These are phyloP conservation scores for Plenodomus lindquistii DNA, from an alignment of 2,329 filamentous ascomycete genomes.

Conservation along the genomic window DNA sequence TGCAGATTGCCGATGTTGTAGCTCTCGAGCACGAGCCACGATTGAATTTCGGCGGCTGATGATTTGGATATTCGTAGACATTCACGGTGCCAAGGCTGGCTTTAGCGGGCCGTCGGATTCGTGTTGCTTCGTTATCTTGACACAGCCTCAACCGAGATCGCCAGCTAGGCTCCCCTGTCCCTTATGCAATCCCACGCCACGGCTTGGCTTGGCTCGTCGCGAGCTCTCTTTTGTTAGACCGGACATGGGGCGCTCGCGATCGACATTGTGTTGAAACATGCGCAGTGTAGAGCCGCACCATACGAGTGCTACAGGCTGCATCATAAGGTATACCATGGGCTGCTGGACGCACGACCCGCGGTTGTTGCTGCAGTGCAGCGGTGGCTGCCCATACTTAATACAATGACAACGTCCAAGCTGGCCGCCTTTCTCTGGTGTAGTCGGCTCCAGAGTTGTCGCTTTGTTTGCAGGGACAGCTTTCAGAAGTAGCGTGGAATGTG, in stretches of 20 bases:
- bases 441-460: not conserved
- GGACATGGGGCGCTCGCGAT: not conserved
- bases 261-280: not conserved
- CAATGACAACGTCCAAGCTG: not conserved
- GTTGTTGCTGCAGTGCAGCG: not conserved
- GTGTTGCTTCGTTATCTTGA: slow-evolving; percentile 31
- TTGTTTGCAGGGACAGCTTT: not conserved
- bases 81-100: slow-evolving; percentile 12
- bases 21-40: slow-evolving; percentile 5
- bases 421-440: not conserved
- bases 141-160: slow-evolving; percentile 28
- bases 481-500: slow-evolving; percentile 5
- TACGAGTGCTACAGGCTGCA: no score
- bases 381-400: not conserved
- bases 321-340: no score
- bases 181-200: slow-evolving; percentile 4
- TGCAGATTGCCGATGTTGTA: slow-evolving; percentile 1
- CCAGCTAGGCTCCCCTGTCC: not conserved
- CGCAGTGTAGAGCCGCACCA: not conserved
- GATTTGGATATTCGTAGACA: slow-evolving; percentile 7
- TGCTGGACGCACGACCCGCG: not conserved
- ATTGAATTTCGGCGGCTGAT: slow-evolving; percentile 2
- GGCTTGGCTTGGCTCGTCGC: slow-evolving; percentile 1
- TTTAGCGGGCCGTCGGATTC: slow-evolving; percentile 10
- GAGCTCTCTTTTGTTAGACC: slow-evolving; percentile 8